These are phyloP conservation scores for Pseudogymnoascus sp. DNA, from an alignment of 2,329 filamentous ascomycete genomes.

Conservation along the genomic window DNA sequence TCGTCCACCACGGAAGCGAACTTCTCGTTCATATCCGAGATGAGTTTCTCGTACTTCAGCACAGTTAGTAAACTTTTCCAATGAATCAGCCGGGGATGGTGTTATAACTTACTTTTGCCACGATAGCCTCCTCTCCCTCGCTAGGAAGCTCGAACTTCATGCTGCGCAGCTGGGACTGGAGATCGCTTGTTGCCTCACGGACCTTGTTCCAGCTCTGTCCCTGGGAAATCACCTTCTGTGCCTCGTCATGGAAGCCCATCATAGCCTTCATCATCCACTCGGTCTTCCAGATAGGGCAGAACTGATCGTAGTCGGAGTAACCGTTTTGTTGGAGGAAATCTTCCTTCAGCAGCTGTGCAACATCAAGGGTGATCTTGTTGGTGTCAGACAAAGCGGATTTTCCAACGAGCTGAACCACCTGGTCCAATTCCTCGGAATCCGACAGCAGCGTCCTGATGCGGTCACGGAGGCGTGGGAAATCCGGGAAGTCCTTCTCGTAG, in stretches of 20 bases:
- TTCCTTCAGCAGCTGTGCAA: constrained; percentile 88
- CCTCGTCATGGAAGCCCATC: constrained; percentile 95
- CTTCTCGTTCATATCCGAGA: constrained; percentile 91
- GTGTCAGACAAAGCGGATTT: constrained; percentile 93
- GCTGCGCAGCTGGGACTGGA: constrained; percentile 74
- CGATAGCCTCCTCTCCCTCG: constrained; percentile 71
- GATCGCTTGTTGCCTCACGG: constrained; percentile 77
- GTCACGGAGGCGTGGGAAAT: constrained; percentile 87
- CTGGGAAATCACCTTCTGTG: constrained; percentile 87
- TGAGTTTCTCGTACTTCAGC: constrained; percentile 75
- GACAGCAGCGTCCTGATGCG: constrained; percentile 89
- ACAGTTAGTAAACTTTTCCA: constrained; percentile 39
- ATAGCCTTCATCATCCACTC: constrained; percentile 99
- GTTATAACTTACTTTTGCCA: constrained; percentile 62
- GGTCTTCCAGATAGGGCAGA: constrained; percentile 99
- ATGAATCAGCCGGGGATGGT: too few species aligned
- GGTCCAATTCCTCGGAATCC: constrained; percentile 93
- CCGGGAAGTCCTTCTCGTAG: constrained; percentile 88
- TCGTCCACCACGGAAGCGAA: constrained; percentile 95
- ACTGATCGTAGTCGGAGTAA: constrained; percentile 98
- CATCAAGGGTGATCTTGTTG: constrained; percentile 96
- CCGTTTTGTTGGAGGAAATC: constrained; percentile 99
- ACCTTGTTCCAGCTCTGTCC: constrained; percentile 91
- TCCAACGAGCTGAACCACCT: constrained; percentile 96
- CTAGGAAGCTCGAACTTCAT: constrained; percentile 96